Base-by-base conservation (phyloP, 23 red algal species). In the Chondrus crispus region DNA sequence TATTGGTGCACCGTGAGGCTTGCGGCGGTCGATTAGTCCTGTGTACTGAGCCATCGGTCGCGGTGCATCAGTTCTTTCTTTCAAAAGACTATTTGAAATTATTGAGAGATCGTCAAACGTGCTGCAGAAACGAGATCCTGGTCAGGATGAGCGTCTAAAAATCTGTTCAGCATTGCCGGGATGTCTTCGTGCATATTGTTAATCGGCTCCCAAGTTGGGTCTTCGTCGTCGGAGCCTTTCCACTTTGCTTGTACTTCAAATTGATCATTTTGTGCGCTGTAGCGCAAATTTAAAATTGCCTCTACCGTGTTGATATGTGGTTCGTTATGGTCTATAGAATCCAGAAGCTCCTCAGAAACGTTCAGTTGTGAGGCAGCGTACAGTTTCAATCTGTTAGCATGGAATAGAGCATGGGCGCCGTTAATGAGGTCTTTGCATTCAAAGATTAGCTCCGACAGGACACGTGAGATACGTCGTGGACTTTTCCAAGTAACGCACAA, bases 171-270 rank as follows among this genome's bases (percentile, higher is more conserved):
- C 71, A 76, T 76, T 24, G 26, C 5, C 7, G 71, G 71, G 7
- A 76, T 47, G 39, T 76, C 71, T 11, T 76, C 71, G 6, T 76
- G 36, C 71, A 76, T 76, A 39, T 45, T 47, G 20, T 76, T 20
- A 9, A 76, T 26, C 5, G 71, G 71, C 28, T 76, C 71, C 6
- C 71, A 76, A 20, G 71, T 76, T 10, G 71, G 5, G 22, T 76
- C 28, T 47, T 76, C 29, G 39, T 76, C 38, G 6, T 38, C 71
- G 44, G 44, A 76, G 28, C 71, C 71, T 20, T 39, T 28, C 28
- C 71, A 76, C 39, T 76, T 76, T 28, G 71, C 43, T 76, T 76
- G 71, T 47, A 76, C 6, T 39, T 76, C 19, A 42, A 26, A 76
- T 8, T 12, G 38, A 20, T 47, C 26, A 37, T 26, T 47, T 7